Conservation (phyloP, 2,329 filamentous ascomycete genomes). For the Fusarium goolgardi region DNA sequence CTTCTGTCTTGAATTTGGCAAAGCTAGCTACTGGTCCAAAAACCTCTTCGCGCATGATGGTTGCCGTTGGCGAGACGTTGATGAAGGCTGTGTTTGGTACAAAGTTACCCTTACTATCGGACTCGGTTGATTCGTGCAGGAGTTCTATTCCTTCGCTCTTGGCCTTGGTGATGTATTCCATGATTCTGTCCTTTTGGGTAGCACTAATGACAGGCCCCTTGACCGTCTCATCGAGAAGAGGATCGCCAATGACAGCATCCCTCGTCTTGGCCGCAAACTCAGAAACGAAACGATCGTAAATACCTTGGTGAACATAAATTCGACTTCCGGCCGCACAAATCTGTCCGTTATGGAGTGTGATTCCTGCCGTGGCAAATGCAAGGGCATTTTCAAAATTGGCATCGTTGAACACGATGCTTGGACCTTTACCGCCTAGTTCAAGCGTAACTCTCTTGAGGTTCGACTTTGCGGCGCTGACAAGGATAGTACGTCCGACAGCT, state of each 20-base stretch:
- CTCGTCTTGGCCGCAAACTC: conserved; percentile 20
- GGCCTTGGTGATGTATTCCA: conserved; percentile 48
- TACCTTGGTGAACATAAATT: conserved; percentile 67
- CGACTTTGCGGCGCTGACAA: conserved; percentile 77
- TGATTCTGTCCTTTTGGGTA: conserved; percentile 68
- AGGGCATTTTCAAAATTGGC: conserved; percentile 71
- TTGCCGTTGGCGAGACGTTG: conserved; percentile 34
- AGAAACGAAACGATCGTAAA: conserved; percentile 57
- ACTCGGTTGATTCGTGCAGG: conserved; percentile 12
- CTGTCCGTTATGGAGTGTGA: conserved; percentile 67
- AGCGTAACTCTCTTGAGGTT: conserved; percentile 83
- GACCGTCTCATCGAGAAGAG: conserved; percentile 49
- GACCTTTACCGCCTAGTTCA: conserved; percentile 77
- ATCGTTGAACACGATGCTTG: conserved; percentile 69
- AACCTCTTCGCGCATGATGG: conserved; percentile 30
- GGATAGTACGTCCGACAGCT: conserved; percentile 72
- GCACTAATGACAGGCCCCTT: conserved; percentile 63
- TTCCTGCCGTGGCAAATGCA: conserved; percentile 56
- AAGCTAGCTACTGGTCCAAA: conserved; percentile 32
- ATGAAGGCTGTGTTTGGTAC: conserved; percentile 49
- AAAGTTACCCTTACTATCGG: conserved; percentile 40
- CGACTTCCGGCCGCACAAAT: conserved; percentile 70
- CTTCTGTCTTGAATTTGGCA: conserved; percentile 30
- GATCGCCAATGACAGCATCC: conserved; percentile 39
- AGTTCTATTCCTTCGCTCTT: conserved; percentile 35